Conservation (phyloP, 306 rosid genomes). For the Mimosa pudica region DNA sequence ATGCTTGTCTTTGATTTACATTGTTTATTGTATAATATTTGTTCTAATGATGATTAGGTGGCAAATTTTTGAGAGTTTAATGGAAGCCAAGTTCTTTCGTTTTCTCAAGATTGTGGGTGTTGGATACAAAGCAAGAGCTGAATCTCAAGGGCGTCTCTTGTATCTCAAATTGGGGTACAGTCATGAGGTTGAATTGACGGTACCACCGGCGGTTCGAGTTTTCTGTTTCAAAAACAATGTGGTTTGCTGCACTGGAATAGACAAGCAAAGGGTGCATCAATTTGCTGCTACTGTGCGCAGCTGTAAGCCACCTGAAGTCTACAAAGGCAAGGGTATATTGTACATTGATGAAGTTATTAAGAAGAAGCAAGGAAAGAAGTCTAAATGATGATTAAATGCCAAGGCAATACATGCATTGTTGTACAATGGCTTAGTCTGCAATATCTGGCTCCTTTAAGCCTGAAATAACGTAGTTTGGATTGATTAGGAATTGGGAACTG, state of each 20-base stretch:
- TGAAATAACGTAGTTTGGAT: slow-evolving; percentile 1
- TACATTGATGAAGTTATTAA: slow-evolving; percentile 75
- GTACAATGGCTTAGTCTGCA: not conserved
- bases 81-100: slow-evolving; percentile 67
- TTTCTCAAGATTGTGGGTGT: slow-evolving; percentile 74
- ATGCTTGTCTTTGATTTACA: not conserved
- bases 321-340: slow-evolving; percentile 96
- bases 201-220: slow-evolving; percentile 77
- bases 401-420: not conserved
- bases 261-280: slow-evolving; percentile 80
- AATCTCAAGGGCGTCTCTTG: slow-evolving; percentile 69
- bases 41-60: slow-evolving; percentile 27
- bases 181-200: slow-evolving; percentile 77
- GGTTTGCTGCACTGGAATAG: slow-evolving; percentile 84
- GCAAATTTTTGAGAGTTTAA: slow-evolving; percentile 1
- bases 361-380: slow-evolving; percentile 87
- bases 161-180: slow-evolving; percentile 85
- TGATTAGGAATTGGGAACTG: slow-evolving; percentile 10
- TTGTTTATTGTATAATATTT: not conserved
- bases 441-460: not conserved
- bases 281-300: slow-evolving; percentile 78
- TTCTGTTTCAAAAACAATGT: slow-evolving; percentile 93
- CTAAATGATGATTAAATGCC: slow-evolving; percentile 57
- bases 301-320: slow-evolving; percentile 88
- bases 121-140: slow-evolving; percentile 74